A percentile compares a stretch with the other conserved stretches of the same genome.
These are phyloP conservation scores for Pseudopyrenochaeta lycopersici DNA, from an alignment of 2,329 filamentous ascomycete species.

Conservation along the genomic window DNA sequence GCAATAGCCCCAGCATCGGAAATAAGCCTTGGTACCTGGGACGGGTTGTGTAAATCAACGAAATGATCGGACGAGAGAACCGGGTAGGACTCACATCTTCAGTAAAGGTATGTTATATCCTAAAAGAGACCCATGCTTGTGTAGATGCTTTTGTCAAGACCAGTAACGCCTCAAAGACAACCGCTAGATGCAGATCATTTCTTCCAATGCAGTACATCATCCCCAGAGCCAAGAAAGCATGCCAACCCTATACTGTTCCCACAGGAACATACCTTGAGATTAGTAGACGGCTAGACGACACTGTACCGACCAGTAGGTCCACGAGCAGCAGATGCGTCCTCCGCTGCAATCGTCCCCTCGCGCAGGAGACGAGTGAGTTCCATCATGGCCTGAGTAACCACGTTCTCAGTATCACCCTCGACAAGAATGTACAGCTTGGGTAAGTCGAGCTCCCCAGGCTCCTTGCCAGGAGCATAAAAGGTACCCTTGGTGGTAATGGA, in stretches of 20 bases:
- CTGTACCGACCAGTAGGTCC: slow-evolving; percentile 86
- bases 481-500: slow-evolving; percentile 98
- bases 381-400: slow-evolving; percentile 88
- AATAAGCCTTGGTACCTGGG: not conserved
- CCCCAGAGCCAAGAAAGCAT: not conserved
- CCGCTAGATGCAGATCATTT: not conserved
- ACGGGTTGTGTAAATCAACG: slow-evolving; percentile 17
- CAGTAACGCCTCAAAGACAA: not conserved
- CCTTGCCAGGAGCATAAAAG: slow-evolving; percentile 85
- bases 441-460: slow-evolving; percentile 74
- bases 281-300: slow-evolving; percentile 56
- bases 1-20: not conserved
- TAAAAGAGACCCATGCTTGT: not conserved
- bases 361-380: slow-evolving; percentile 88
- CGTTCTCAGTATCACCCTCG: slow-evolving; percentile 93
- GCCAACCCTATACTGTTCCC: not conserved
- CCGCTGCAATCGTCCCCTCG: slow-evolving; percentile 89
- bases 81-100: slow-evolving; percentile 13
- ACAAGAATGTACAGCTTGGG: slow-evolving; percentile 99
- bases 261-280: not conserved
- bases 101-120: not conserved
- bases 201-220: not conserved
- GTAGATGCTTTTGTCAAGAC: not conserved
- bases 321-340: slow-evolving; percentile 78
- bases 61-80: not conserved